Evolutionary conservation across 2,329 filamentous ascomycete species (phyloP).

Genomic region (Aspergillus sp.): DNA sequence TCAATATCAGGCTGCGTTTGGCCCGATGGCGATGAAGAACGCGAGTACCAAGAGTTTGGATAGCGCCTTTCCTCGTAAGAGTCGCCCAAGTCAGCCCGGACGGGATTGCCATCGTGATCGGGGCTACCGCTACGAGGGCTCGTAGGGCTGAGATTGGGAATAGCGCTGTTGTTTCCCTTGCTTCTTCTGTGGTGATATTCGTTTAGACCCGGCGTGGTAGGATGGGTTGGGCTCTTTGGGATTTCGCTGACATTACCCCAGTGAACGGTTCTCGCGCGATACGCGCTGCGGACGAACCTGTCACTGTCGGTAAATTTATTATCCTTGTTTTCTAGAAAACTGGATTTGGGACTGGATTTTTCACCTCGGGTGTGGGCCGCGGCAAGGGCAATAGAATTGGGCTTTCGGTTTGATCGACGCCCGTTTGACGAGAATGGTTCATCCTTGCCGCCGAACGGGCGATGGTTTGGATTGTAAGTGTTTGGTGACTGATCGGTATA

Average conservation of each 20-base stretch:
- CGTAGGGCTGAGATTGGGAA: not conserved
- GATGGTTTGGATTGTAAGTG: not conserved
- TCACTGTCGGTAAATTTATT: not conserved
- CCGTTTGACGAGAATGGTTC: not conserved
- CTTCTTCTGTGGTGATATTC: not conserved
- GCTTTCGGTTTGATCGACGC: not conserved
- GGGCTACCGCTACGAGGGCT: not conserved
- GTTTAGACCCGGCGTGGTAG: not conserved
- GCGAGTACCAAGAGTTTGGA: not conserved
- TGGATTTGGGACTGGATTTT: not conserved
- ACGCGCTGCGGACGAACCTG: not conserved
- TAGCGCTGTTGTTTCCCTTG: not conserved
- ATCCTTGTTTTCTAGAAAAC: not conserved
- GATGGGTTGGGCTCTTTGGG: not conserved
- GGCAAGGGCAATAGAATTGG: not conserved
- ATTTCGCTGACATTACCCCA: constrained; percentile 6
- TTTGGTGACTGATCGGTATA: not conserved
- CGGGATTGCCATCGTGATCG: not conserved
- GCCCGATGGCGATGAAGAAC: not conserved
- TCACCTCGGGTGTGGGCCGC: not conserved
- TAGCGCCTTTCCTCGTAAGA: not conserved
- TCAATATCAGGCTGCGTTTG: not conserved
- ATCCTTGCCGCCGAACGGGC: not conserved
- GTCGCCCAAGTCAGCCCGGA: too few species aligned
- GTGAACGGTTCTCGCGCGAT: not conserved